These are phyloP conservation scores for Penicillium frequentans DNA, from an alignment of 2,329 filamentous ascomycete species.

Conservation along the genomic window DNA sequence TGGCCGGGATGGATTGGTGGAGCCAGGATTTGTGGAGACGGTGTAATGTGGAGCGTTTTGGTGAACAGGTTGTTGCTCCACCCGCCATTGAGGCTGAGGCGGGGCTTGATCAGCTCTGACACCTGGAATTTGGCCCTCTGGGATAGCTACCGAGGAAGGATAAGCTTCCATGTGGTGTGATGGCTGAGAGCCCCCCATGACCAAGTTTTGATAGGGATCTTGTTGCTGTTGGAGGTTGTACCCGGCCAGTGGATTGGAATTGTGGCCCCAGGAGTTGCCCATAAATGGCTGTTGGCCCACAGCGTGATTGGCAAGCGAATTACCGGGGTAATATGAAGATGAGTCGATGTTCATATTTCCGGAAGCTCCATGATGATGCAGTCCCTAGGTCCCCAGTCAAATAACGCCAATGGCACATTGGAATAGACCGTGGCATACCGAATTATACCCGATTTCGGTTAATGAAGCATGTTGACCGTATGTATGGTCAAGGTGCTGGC, in stretches of 20 bases:
- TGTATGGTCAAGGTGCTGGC: conserved; percentile 3
- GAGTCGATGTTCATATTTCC: background rate
- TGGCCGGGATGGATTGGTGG: conserved; percentile 5
- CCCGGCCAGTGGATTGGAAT: background rate
- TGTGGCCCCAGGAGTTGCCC: conserved; percentile 1
- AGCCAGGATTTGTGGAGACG: background rate
- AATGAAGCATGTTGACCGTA: background rate
- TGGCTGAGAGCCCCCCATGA: background rate
- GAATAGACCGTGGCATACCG: background rate
- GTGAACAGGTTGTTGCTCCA: background rate
- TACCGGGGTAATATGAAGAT: background rate
- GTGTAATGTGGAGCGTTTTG: background rate
- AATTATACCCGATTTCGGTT: background rate
- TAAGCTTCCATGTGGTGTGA: background rate
- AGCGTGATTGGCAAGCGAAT: conserved; percentile 1
- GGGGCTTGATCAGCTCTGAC: background rate
- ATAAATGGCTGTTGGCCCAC: background rate
- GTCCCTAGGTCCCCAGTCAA: background rate
- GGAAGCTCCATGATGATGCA: background rate
- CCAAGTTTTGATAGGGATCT: background rate
- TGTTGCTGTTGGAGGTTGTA: conserved; percentile 3
- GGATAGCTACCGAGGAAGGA: background rate
- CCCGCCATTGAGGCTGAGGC: conserved; percentile 19
- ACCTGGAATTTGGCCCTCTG: background rate
- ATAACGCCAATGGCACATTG: background rate